Percentiles rank a stretch among this genome's conserved stretches.
Conservation (phyloP, 768 basidiomycete species). For the Mycena belliarum region DNA sequence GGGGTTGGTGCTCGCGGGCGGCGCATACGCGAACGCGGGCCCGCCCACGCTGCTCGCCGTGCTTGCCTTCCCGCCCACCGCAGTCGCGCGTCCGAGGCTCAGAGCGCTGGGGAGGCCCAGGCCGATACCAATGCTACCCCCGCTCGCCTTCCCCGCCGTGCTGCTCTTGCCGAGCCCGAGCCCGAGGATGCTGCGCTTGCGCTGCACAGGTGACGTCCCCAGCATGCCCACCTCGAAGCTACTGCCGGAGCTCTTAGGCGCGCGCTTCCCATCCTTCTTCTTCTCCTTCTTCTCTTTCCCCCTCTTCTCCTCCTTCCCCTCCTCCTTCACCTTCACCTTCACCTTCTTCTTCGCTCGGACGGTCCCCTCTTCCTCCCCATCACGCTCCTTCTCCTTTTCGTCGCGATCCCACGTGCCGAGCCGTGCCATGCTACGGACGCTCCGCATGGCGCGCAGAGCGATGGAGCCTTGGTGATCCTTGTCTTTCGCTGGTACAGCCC, state of each 20-base stretch:
- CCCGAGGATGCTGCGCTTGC: constrained; percentile 65
- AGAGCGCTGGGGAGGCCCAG: constrained; percentile 21
- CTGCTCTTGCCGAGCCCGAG: constrained; percentile 12
- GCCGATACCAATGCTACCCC: constrained; percentile 9
- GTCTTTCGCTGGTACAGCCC: constrained; percentile 14
- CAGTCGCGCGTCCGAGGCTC: constrained; percentile 17
- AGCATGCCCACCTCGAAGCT: constrained; percentile 70
- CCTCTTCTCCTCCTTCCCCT: constrained; percentile 30
- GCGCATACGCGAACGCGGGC: constrained; percentile 22
- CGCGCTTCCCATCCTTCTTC: constrained; percentile 35
- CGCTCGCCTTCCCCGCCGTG: constrained; percentile 14
- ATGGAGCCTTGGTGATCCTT: constrained; percentile 54
- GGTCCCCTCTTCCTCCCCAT: constrained; percentile 40
- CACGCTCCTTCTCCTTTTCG: constrained; percentile 28
- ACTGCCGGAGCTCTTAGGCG: constrained; percentile 53
- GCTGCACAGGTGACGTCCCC: constrained; percentile 48
- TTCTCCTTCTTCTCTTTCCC: constrained; percentile 29
- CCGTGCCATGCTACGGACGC: constrained; percentile 74
- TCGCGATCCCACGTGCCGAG: too few species aligned
- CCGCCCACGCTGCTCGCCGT: constrained; percentile 42
- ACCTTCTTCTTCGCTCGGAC: constrained; percentile 31
- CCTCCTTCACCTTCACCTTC: constrained; percentile 31
- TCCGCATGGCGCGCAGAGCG: constrained; percentile 76
- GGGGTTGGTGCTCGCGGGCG: constrained; percentile 14
- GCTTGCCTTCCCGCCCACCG: constrained; percentile 15